phyloP scores from a whole-genome alignment of 2,329 filamentous ascomycete genomes.

The Cercospora beticola region DNA sequence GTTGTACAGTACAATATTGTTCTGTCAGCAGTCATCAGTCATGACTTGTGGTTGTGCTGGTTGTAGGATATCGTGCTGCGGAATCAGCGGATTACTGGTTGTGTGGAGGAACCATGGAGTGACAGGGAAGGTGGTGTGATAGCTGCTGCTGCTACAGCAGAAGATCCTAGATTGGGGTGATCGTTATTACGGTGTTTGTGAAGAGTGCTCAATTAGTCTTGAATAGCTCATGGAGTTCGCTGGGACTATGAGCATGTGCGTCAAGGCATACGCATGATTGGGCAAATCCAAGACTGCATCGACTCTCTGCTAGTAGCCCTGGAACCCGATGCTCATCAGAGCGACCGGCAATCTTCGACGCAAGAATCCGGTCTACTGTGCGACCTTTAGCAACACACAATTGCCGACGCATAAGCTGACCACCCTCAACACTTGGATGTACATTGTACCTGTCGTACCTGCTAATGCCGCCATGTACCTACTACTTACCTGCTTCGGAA shows the following conservation, averaged over 20 bases:
- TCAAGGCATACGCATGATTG: neutral
- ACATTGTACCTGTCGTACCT: neutral
- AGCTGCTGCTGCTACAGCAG: neutral
- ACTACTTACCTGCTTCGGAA: neutral
- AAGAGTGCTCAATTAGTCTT: neutral
- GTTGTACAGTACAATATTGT: neutral
- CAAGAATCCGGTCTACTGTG: neutral
- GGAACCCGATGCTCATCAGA: too few relatives aligned
- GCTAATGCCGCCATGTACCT: neutral
- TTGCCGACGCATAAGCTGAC: neutral
- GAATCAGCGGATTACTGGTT: neutral
- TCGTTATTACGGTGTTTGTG: neutral
- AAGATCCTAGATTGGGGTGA: neutral
- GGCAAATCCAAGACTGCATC: too few relatives aligned
- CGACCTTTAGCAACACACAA: neutral
- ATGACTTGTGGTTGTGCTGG: neutral
- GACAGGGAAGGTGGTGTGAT: neutral
- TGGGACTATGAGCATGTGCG: neutral
- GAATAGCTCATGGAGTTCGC: too few relatives aligned
- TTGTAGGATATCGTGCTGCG: neutral
- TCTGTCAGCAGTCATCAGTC: neutral
- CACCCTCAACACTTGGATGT: neutral
- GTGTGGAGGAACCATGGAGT: neutral
- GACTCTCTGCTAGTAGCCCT: too few relatives aligned
- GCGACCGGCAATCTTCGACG: too few relatives aligned